These are phyloP conservation scores for Mortierella sp. DNA, from an alignment of 371 early-diverging fungal genomes.

Conservation along the genomic window DNA sequence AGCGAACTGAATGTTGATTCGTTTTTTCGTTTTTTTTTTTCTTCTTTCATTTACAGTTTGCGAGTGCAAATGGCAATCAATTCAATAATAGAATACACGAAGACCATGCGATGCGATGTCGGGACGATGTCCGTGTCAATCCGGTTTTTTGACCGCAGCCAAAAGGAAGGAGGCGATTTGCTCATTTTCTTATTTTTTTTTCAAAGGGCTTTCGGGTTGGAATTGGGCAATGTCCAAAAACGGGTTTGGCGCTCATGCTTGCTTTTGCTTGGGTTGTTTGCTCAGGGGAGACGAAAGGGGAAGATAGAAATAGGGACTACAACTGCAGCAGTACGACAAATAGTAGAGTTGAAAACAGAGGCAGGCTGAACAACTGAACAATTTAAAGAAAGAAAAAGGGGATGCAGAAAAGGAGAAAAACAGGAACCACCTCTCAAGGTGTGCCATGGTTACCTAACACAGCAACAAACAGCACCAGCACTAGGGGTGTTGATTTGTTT, in stretches of 20 bases:
- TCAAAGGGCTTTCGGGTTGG: not conserved
- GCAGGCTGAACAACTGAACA: too few species aligned
- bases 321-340: not conserved
- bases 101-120: slow-evolving; percentile 5
- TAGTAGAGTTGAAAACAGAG: not conserved
- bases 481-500: too few species aligned
- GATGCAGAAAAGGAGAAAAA: not conserved
- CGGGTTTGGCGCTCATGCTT: not conserved
- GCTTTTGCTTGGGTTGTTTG: too few species aligned
- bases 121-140: not conserved
- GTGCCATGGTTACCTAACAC: too few species aligned
- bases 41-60: not conserved
- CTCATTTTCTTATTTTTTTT: not conserved
- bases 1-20: not conserved
- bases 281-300: not conserved
- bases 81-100: not conserved
- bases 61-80: not conserved
- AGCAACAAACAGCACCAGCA: too few species aligned
- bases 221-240: slow-evolving; percentile 8
- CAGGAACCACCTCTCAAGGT: not conserved
- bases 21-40: not conserved
- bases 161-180: too few species aligned
- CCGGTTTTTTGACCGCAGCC: slow-evolving; percentile 13
- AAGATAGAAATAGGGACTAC: not conserved
- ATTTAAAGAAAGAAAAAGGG: not conserved